phyloP scores from a whole-genome alignment of 2,329 filamentous ascomycete genomes.

The Colletotrichum sp. region DNA sequence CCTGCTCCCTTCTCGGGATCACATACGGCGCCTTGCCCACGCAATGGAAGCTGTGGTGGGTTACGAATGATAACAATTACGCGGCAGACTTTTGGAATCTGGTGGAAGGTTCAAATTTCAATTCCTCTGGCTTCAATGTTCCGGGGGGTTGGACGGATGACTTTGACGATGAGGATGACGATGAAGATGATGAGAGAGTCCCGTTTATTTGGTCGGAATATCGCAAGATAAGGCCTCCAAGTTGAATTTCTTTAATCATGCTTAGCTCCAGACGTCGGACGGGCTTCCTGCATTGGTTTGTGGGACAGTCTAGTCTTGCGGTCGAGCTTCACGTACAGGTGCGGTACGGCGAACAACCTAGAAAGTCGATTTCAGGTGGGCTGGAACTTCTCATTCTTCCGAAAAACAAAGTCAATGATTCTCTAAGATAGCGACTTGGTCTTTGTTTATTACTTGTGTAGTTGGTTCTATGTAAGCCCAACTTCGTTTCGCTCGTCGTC shows the following conservation, averaged over 20 bases:
- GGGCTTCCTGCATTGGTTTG: too few species aligned
- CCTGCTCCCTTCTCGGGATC: background rate
- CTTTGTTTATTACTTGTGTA: fast-evolving
- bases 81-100: background rate
- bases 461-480: too few species aligned
- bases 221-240: background rate
- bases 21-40: background rate
- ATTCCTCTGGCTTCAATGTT: background rate
- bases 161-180: fast-evolving
- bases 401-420: fast-evolving
- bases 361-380: too few species aligned
- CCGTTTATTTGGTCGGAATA: constrained; percentile 6
- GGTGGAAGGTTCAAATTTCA: background rate
- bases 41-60: background rate
- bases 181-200: too few species aligned
- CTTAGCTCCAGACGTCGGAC: too few species aligned
- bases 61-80: background rate
- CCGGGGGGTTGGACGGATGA: constrained; percentile 1
- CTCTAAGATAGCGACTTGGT: too few species aligned
- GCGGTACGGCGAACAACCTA: too few species aligned
- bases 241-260: too few species aligned
- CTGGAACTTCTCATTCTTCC: too few species aligned
- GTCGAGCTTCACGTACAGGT: too few species aligned
- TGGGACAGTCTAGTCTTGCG: too few species aligned
- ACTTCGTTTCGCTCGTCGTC: too few species aligned